Conservation (phyloP, 2,329 filamentous ascomycete genomes). For the Hawksworthiomyces lignivorus region DNA sequence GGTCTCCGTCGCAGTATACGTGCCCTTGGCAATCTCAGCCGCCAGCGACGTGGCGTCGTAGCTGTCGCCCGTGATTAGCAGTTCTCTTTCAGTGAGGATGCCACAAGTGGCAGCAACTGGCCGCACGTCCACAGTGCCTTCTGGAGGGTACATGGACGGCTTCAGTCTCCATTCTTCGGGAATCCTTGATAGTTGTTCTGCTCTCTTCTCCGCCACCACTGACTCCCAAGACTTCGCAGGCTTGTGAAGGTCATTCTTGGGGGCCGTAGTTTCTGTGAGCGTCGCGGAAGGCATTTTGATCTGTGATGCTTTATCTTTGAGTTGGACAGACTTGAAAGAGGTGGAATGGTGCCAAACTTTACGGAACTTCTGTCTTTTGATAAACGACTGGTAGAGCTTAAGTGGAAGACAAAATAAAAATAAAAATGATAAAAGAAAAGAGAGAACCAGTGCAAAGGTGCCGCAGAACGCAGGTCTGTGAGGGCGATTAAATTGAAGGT, state of each 20-base stretch:
- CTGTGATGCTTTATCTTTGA: no score
- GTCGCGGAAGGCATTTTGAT: constrained; percentile 6
- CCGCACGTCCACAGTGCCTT: constrained; percentile 9
- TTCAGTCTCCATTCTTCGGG: constrained; percentile 11
- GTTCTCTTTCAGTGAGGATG: constrained; percentile 10
- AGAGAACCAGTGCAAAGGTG: no score
- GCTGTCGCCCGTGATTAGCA: constrained; percentile 10
- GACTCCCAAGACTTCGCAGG: constrained; percentile 9
- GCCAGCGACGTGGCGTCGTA: constrained; percentile 10
- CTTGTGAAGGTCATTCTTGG: background rate
- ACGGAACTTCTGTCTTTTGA: no score
- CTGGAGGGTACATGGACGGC: constrained; percentile 5
- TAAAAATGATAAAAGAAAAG: no score
- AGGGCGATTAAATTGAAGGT: no score
- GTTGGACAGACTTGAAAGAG: no score
- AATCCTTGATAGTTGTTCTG: constrained; percentile 14
- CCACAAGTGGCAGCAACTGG: constrained; percentile 8
- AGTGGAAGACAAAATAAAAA: no score
- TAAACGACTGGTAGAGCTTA: no score
- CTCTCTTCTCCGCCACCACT: constrained; percentile 6
- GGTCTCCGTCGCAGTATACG: constrained; percentile 9
- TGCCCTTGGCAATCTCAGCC: constrained; percentile 5
- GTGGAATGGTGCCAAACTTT: no score
- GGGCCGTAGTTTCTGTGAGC: background rate
- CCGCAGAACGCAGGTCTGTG: no score